Conservation (phyloP, 371 early-diverging fungal species). For the Chytridiales sp. region DNA sequence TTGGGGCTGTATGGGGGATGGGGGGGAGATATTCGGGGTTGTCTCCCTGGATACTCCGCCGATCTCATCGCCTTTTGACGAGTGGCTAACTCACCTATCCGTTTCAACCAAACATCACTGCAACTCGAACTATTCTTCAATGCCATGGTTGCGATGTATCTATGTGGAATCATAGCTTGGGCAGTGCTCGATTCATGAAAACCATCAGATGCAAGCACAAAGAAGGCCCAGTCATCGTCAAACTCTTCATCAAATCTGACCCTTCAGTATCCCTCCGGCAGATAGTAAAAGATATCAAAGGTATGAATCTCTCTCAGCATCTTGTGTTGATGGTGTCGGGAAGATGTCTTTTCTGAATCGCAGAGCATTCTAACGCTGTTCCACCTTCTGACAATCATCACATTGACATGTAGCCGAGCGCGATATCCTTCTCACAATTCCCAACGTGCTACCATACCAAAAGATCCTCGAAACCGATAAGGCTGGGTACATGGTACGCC, state of each 20-base stretch:
- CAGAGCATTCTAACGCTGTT: background rate
- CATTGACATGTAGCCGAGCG: slow-evolving; percentile 53
- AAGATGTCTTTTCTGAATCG: slow-evolving; percentile 15
- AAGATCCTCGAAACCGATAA: slow-evolving; percentile 82
- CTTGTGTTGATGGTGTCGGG: background rate
- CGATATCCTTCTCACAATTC: slow-evolving; percentile 60
- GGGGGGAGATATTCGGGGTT: background rate
- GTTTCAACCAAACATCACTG: background rate
- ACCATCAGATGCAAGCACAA: slow-evolving; percentile 75
- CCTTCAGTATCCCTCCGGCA: slow-evolving; percentile 59
- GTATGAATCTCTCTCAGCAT: slow-evolving; percentile 35
- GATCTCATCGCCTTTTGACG: too few species aligned
- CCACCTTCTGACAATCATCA: background rate
- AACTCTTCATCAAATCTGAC: slow-evolving; percentile 88
- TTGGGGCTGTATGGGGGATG: background rate
- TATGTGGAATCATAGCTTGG: slow-evolving; percentile 55
- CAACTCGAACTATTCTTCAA: background rate
- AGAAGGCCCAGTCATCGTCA: slow-evolving; percentile 78
- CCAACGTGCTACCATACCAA: slow-evolving; percentile 79
- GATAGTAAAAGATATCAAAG: slow-evolving; percentile 60
- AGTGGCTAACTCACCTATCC: background rate
- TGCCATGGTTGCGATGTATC: background rate
- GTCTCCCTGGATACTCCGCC: background rate
- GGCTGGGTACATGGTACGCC: slow-evolving; percentile 86
- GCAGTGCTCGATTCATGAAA: slow-evolving; percentile 91